Evolutionary conservation across 345 rosid genomes (phyloP), one percentile per base, ranked within the genome.

Genomic region (Garcia nutans): DNA sequence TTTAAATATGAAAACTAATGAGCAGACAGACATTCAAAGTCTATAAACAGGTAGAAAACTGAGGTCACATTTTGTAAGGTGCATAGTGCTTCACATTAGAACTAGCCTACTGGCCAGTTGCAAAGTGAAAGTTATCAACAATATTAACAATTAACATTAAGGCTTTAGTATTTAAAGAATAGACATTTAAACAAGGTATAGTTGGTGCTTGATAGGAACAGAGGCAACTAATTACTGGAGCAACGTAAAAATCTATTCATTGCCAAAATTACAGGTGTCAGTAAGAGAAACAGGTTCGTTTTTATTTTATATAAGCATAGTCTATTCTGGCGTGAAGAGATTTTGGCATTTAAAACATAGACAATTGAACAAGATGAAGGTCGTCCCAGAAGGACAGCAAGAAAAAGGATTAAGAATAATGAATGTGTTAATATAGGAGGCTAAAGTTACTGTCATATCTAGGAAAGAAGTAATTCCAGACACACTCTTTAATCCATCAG

Each of bases 11-110:
- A 74, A 65, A n/a, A 47, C 12, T 16, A 20, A 20, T 8, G 37
- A 80, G 58, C 9, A 49, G 7, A 80, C 33, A 57, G 61, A 70
- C 54, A 54, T 11, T 28, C 23, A 44, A 72, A 49, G 61, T 17
- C 8, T 23, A 65, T 74, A 56, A 31, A 24, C 72, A 23, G 24
- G 4, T 19, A 61, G 31, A 1, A 49, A 59, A 66, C 55, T 24
- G 11, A 42, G 64, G 42, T 72, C 73, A 50, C 19, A 31, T 31
- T 52, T 50, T 41, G 57, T 49, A n/a, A 68, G 54, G 59, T 59
- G 49, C 23, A 75, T 20, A 49, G 41, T 20, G 73, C n/a, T 60
- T 78, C 49, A 19, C 17, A 10, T 5, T 57, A 26, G 33, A 49
- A 45, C 60, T n/a, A 62, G 31, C 20, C 55, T 24, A 24, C 19